Conservation (phyloP, 2,329 filamentous ascomycete genomes). For the Chaetomiaceae sp. region DNA sequence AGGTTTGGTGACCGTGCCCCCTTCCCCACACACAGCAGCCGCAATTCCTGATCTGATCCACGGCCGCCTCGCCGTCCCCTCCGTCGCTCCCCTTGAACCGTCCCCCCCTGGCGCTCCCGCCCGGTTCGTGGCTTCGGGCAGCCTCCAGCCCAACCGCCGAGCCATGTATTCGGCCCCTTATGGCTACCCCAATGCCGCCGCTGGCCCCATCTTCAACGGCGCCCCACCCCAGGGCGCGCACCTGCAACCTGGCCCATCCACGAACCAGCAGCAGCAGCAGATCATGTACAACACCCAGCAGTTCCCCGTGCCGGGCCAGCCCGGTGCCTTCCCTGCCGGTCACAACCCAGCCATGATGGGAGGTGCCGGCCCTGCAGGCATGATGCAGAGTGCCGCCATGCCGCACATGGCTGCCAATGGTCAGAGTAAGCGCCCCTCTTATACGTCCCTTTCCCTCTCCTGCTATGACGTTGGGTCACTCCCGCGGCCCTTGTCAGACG, state of each 20-base stretch:
- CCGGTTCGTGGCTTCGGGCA: constrained; percentile 21
- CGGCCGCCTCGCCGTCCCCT: constrained; percentile 21
- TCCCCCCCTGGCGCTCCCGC: constrained; percentile 17
- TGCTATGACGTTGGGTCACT: constrained; percentile 13
- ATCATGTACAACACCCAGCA: constrained; percentile 57
- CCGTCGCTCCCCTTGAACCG: constrained; percentile 5
- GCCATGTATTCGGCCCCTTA: constrained; percentile 52
- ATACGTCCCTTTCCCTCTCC: not conserved
- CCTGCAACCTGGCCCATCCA: constrained; percentile 39
- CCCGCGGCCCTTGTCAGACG: constrained; percentile 13
- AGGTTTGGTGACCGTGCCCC: constrained; percentile 23
- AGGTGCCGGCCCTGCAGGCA: constrained; percentile 47
- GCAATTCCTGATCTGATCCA: constrained; percentile 25
- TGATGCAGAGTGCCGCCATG: constrained; percentile 59
- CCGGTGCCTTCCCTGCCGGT: constrained; percentile 41
- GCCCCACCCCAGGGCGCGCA: constrained; percentile 43
- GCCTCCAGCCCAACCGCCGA: constrained; percentile 20
- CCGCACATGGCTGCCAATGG: constrained; percentile 54
- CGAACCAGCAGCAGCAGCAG: constrained; percentile 40
- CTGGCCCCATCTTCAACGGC: constrained; percentile 46
- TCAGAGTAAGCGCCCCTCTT: constrained; percentile 45
- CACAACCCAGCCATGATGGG: constrained; percentile 50
- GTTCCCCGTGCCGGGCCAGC: constrained; percentile 49
- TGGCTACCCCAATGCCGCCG: constrained; percentile 48
- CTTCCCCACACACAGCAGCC: constrained; percentile 25